phyloP scores from a whole-genome alignment of 179 eudicot genomes.

The Patellifolia procumbens region DNA sequence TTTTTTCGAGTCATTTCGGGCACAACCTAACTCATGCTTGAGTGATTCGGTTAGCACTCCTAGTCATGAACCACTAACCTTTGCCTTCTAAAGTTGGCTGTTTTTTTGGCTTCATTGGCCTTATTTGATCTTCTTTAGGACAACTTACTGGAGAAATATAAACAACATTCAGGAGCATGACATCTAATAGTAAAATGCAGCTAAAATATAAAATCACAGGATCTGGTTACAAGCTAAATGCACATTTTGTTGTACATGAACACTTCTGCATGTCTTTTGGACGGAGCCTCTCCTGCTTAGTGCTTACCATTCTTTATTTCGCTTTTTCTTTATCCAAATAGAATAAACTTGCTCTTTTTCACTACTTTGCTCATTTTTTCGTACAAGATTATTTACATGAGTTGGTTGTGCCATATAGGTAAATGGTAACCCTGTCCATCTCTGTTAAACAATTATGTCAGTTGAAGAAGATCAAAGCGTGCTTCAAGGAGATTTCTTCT shows the following conservation, averaged over 20 bases:
- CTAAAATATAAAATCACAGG: background rate
- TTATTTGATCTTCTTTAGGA: background rate
- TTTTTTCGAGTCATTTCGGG: too few species aligned
- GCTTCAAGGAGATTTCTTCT: background rate
- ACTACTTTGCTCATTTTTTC: background rate
- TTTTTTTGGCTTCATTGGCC: background rate
- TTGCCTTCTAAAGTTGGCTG: background rate
- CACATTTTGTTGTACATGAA: background rate
- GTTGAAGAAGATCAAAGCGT: background rate
- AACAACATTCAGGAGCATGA: background rate
- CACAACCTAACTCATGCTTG: too few species aligned
- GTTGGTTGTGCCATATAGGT: slow-evolving; percentile 10
- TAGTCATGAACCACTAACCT: background rate
- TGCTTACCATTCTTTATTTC: background rate
- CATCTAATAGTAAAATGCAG: background rate
- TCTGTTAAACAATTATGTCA: background rate
- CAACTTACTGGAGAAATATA: background rate
- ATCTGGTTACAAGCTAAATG: background rate
- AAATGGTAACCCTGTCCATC: background rate
- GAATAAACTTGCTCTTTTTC: background rate
- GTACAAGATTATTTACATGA: background rate
- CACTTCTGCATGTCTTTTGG: background rate
- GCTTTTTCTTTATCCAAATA: background rate
- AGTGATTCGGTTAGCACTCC: too few species aligned
- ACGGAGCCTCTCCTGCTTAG: background rate